A percentile compares a stretch with the other conserved stretches of the same genome.
Conservation (phyloP, 1,139 yeast genomes). For the Hansenula anomala region DNA sequence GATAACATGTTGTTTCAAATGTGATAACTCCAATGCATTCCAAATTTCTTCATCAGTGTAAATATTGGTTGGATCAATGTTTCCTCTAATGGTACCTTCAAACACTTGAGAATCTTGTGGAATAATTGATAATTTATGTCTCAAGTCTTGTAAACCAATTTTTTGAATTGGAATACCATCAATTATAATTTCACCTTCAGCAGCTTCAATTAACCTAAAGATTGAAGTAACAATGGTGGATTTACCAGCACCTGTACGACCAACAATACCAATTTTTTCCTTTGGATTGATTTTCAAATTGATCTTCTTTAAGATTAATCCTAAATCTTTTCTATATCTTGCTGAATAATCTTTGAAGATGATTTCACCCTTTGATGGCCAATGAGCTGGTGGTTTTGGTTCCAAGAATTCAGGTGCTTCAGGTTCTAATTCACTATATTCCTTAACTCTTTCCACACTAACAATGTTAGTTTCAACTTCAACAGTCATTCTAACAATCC, state of each 20-base stretch:
- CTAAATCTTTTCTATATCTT: conserved; percentile 80
- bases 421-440: conserved; percentile 66
- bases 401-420: conserved; percentile 83
- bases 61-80: conserved; percentile 76
- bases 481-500: conserved; percentile 98
- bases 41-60: conserved; percentile 77
- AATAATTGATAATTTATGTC: conserved; percentile 82
- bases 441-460: conserved; percentile 91
- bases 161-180: conserved; percentile 65
- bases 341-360: conserved; percentile 74
- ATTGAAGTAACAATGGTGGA: conserved; percentile 83
- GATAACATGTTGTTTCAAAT: conserved; percentile 69
- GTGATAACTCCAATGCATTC: conserved; percentile 82
- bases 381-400: conserved; percentile 60
- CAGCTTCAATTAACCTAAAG: conserved; percentile 85
- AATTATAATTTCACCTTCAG: conserved; percentile 65
- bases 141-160: conserved; percentile 78
- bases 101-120: conserved; percentile 98
- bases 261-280: conserved; percentile 93
- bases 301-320: conserved; percentile 71
- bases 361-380: conserved; percentile 82
- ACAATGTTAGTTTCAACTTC: conserved; percentile 97
- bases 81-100: conserved; percentile 84
- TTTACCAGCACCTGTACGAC: conserved; percentile 97
- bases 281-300: conserved; percentile 61